Conservation (phyloP, 169 alveolate species). For the Plasmodium berghei region DNA sequence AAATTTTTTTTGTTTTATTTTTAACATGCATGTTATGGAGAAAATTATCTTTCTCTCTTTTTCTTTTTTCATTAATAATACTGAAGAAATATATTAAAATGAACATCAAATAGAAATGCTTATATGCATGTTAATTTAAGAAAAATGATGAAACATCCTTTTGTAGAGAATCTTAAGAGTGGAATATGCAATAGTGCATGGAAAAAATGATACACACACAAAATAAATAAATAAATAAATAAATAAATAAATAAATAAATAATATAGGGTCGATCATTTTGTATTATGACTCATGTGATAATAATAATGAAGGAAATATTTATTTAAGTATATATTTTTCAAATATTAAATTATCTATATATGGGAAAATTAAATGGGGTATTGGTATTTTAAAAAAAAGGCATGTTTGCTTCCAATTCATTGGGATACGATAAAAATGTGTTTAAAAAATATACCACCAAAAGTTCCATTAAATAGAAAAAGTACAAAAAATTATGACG, state of each 20-base stretch:
- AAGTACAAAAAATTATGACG: background rate
- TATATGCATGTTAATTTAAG: no score
- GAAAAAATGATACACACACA: background rate
- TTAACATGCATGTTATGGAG: no score
- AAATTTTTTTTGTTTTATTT: no score
- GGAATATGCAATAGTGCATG: background rate
- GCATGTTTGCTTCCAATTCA: background rate
- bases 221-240: background rate
- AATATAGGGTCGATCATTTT: background rate
- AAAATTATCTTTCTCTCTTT: no score
- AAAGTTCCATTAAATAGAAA: constrained; percentile 10
- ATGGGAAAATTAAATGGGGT: background rate
- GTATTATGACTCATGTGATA: constrained; percentile 5
- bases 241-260: background rate
- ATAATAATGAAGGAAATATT: constrained; percentile 7
- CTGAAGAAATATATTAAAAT: no score
- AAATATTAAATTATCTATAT: constrained; percentile 18
- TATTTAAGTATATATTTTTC: constrained; percentile 10
- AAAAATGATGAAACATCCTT: no score
- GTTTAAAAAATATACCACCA: background rate
- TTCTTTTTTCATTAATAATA: no score
- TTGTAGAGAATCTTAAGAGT: background rate
- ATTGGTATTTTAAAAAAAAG: constrained; percentile 4
- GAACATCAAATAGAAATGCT: no score
- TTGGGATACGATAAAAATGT: no score